phyloP scores from a whole-genome alignment of 2,329 filamentous ascomycete genomes.

The Aspergillus sp. region DNA sequence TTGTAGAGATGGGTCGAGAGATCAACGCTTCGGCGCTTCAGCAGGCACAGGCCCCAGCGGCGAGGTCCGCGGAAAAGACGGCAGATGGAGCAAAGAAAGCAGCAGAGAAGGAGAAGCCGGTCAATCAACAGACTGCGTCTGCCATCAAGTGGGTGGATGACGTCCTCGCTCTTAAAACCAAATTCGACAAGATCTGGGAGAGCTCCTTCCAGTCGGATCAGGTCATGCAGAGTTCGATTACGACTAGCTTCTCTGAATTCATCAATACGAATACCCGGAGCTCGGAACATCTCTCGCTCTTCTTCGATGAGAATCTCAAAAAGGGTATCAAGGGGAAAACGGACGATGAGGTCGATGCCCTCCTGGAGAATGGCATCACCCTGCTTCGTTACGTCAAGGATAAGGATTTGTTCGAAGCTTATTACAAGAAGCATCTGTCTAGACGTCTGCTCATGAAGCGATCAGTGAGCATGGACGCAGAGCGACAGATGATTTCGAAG shows the following conservation, averaged over 20 bases:
- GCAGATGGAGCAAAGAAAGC: constrained; percentile 52
- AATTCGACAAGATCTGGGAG: constrained; percentile 78
- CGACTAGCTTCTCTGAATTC: constrained; percentile 84
- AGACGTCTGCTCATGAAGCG: constrained; percentile 83
- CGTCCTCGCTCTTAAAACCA: constrained; percentile 78
- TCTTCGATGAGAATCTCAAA: constrained; percentile 95
- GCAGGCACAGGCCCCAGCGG: constrained; percentile 46
- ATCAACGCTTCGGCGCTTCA: constrained; percentile 66
- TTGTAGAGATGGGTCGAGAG: constrained; percentile 75
- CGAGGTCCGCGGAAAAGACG: constrained; percentile 41
- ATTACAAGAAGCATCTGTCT: constrained; percentile 96
- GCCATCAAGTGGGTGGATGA: constrained; percentile 96
- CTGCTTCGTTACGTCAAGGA: constrained; percentile 85
- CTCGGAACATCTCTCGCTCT: constrained; percentile 91
- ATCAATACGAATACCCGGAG: constrained; percentile 86
- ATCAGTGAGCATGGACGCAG: constrained; percentile 84
- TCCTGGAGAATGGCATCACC: constrained; percentile 85
- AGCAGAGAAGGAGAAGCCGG: constrained; percentile 49
- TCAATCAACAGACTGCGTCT: constrained; percentile 77
- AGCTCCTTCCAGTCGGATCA: constrained; percentile 73
- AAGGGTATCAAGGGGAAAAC: constrained; percentile 91
- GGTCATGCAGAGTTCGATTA: constrained; percentile 74
- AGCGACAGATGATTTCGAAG: constrained; percentile 91
- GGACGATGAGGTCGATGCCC: constrained; percentile 76
- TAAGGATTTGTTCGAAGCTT: constrained; percentile 92